Evolutionary conservation across 768 basidiomycete species (phyloP), one percentile per base, ranked within the genome.

Genomic region (Dentipellis fragilis): DNA sequence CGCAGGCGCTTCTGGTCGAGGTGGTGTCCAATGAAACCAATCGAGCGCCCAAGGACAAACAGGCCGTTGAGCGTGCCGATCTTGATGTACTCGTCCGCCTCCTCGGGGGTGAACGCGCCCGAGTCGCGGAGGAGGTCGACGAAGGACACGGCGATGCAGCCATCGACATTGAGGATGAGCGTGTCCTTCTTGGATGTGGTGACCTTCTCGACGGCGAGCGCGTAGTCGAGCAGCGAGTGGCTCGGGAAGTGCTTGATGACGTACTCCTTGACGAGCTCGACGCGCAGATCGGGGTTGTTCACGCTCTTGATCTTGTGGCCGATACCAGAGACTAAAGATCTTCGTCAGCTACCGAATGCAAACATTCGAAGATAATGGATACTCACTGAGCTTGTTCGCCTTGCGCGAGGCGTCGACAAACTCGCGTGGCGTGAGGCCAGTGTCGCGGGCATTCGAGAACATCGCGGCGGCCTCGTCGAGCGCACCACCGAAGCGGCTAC

Each of bases 241-340:
- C 84, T 86, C 3, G 95, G 95, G 90, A 99, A 99, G 79, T 95
- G 74, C 75, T 95, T 93, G 75, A 68, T 75, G 58, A 95, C 95
- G 64, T 89, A 99, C 75, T 94, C 92, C 80, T 97, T 96, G 54
- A 92, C 90, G 58, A 93, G 85, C 73, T 91, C 87, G 58, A 93
- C 89, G 67, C 89, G 89, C 48, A 91, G 78, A 77, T 93, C 91
- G 49, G 91, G 92, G 81, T 94, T 94, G 73, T 91, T 93, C 61
- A 93, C 89, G 62, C 87, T 92, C 84, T 99, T 99, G 80, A 99
- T 96, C 83, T 98, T 98, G 85, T 99, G 95, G 48, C 95, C 95
- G 62, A 99, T 99, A 77, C 95, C 95, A 62, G 85, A 88, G 78
- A 97, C 88, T 89, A 60, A 37, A 53, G 54, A 29, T 42, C 38